Evolutionary conservation across 2,329 filamentous ascomycete species (phyloP).

Genomic region (Scedosporium dehoogii): DNA sequence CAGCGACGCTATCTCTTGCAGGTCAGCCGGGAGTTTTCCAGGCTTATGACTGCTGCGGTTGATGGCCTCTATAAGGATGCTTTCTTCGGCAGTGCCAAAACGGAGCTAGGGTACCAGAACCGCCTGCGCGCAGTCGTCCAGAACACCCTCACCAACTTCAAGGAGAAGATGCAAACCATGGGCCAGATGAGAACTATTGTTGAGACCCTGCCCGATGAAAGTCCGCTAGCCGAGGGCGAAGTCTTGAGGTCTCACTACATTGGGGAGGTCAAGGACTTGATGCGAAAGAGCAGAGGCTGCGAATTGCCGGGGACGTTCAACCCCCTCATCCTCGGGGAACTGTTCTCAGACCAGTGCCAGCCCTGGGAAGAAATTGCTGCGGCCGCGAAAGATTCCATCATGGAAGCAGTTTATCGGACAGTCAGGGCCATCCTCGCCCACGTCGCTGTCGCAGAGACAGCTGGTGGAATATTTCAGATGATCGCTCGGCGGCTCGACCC

Average conservation of each 20-base stretch:
- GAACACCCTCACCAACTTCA: conserved; percentile 14
- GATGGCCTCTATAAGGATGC: conserved; percentile 40
- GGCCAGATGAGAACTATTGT: background rate
- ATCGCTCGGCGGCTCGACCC: background rate
- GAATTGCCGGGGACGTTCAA: conserved; percentile 14
- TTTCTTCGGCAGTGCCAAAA: conserved; percentile 36
- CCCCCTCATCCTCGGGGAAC: conserved; percentile 9
- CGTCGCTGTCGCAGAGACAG: background rate
- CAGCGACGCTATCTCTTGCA: conserved; percentile 37
- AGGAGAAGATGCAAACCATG: conserved; percentile 8
- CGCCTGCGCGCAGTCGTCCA: conserved; percentile 19
- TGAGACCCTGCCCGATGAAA: conserved; percentile 10
- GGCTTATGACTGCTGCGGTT: conserved; percentile 32
- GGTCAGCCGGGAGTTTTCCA: conserved; percentile 33
- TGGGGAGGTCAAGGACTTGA: background rate
- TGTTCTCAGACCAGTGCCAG: conserved; percentile 12
- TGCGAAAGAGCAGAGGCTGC: conserved; percentile 8
- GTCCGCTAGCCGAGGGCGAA: background rate
- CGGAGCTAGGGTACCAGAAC: conserved; percentile 19
- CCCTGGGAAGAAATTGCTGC: conserved; percentile 9
- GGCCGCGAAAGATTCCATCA: conserved; percentile 8
- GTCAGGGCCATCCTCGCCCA: background rate
- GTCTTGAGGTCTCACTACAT: background rate
- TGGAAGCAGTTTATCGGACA: conserved; percentile 1
- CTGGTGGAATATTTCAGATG: background rate